Evolutionary conservation across 164 flowering plant genomes (phyloP), one percentile per base, ranked within the genome.

Genomic region (Amborella trichopoda): DNA sequence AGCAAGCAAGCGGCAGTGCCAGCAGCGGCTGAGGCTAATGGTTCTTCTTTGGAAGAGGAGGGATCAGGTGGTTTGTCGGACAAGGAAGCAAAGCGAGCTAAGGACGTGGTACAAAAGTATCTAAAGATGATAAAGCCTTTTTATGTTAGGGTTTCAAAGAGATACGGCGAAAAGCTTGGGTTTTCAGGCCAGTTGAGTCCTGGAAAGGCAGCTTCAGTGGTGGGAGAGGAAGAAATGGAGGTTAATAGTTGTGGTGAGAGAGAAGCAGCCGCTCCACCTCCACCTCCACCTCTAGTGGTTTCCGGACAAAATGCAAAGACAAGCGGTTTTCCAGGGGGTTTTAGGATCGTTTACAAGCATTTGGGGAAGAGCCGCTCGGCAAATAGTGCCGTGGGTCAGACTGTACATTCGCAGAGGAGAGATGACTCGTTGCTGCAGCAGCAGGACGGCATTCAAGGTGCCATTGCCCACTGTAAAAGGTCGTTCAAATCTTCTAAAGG

Each of bases 401-500:
- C 70, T 2, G 48, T 36, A 14, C 66, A 50, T 24, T 22, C 67
- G 13, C 54, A 28, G 48, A 69, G 85, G 46, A 60, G 81, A 23
- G 95, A 86, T 32, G 94, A 90, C 62, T 90, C 97, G 22, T 58
- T 86, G 43, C 26, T 81, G 61, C 82, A 89, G 61, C 82, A 77
- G 26, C 82, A 90, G 51, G 97, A 90, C 48, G 88, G 86, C 24
- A 90, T 90, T 30, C 94, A 90, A 26, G 49, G 95, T 46, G 97
- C 97, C 52, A 90, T 90, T 53, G 50, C 80, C 9, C 97, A 89
- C 44, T 89, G 97, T 74, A 89, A 89, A 55, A 63, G 75, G 48
- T 85, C 97, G 17, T 75, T 90, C 55, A 83, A 71, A 41, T 68
- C 75, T 23, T 68, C 83, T 2, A 60, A 75, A 65, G 87, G 93